Base-by-base conservation (phyloP, 2,329 filamentous ascomycete genomes). In the Alternaria postmessia region DNA sequence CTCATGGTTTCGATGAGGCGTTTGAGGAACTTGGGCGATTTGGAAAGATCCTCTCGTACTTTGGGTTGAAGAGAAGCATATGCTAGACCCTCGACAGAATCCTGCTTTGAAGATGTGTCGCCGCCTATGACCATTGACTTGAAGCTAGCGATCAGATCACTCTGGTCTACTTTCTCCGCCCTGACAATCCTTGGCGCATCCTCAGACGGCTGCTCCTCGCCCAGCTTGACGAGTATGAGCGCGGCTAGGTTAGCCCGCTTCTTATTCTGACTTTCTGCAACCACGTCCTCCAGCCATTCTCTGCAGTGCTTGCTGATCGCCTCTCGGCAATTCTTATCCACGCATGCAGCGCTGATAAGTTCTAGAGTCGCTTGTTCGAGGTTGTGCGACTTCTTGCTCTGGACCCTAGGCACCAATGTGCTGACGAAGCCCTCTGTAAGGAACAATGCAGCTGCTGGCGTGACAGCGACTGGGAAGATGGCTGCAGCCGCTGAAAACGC, bases 401-500 rank as follows among this genome's bases (percentile, higher is more conserved):
- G 86, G 78, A 96, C 91, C 54, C 96, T 82, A 14, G 90, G 88
- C 16, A 91, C 89, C 7, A 98, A 85, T 56, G 88, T 90, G 59
- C 88, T 84, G 46, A 97, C 83, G 72, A 99, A 98, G 3, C 92
- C 92, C 67, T 97, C 92, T 36, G 89, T 93, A 57, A 98, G 86
- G 76, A 99, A 97, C 38, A 98, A 83, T 60, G 88, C 84, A 3
- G 92, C 85, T 2, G 90, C 92, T 43, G 92, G 86, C 56, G 89
- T 86, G 3, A 93, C 91, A 3, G 92, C 88, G 53, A 99, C 86
- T 1, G 95, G 94, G 75, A 99, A 99, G 8, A 96, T 87, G 22
- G 89, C 88, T 2, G 93, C 88, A 6, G 93, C 93, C n/a, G 94
- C 93, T 54, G 94, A 98, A 77, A 97, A 98, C 6, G 94, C 94